Conservation (phyloP, 768 basidiomycete species). For the Podaxis mareebaensis region DNA sequence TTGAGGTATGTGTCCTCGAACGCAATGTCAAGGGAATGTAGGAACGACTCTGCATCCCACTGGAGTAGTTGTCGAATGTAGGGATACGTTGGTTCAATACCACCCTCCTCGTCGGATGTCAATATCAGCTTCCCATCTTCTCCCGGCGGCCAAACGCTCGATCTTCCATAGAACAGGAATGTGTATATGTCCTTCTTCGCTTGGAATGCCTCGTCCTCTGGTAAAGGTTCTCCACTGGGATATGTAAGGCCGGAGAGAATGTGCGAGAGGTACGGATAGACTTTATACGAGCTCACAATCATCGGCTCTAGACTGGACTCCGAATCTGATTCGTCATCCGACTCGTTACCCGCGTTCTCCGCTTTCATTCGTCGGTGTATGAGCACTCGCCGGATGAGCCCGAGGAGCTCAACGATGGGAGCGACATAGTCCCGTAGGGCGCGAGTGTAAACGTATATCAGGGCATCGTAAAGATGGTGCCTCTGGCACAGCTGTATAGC, state of each 20-base stretch:
- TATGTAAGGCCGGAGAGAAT: constrained; percentile 82
- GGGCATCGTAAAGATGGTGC: constrained; percentile 86
- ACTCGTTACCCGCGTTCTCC: constrained; percentile 30
- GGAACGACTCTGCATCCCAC: constrained; percentile 92
- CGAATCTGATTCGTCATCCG: constrained; percentile 23
- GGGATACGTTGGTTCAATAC: constrained; percentile 83
- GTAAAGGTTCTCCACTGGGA: constrained; percentile 77
- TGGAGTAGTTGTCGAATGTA: constrained; percentile 81
- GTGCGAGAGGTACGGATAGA: constrained; percentile 86
- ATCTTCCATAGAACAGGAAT: constrained; percentile 84
- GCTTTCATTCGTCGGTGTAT: constrained; percentile 45
- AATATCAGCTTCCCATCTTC: constrained; percentile 73
- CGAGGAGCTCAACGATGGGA: constrained; percentile 83
- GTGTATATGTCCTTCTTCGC: constrained; percentile 77
- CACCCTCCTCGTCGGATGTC: constrained; percentile 73
- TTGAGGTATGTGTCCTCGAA: constrained; percentile 94
- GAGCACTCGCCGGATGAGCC: constrained; percentile 70
- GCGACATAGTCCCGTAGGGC: constrained; percentile 88
- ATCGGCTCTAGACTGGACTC: constrained; percentile 51
- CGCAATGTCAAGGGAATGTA: constrained; percentile 91
- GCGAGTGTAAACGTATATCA: constrained; percentile 91
- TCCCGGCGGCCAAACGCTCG: constrained; percentile 75
- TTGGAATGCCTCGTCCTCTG: constrained; percentile 57
- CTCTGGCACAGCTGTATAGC: constrained; percentile 83
- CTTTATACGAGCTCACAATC: constrained; percentile 82